Base-by-base conservation (phyloP, 306 rosid genomes). In the Cajanus cajan region DNA sequence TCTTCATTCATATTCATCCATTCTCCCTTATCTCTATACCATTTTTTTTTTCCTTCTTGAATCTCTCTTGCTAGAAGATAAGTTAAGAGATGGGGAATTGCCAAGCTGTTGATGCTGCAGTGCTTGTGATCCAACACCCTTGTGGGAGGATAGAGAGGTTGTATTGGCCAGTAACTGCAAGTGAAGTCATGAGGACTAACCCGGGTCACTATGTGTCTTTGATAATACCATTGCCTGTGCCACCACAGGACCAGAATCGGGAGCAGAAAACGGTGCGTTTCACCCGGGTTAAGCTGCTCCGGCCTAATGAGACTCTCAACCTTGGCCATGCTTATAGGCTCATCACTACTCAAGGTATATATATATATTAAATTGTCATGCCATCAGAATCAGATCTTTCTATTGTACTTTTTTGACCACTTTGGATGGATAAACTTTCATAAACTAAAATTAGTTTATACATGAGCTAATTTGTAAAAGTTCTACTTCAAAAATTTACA, bases 101-200 rank as follows among this genome's bases (percentile, higher is more conserved):
- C 22, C 99, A 96, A 74, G 98, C 98, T 48, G 90, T 96, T 31
- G 99, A 96, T 72, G 97, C 97, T n/a, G 98, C 99, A 16, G 99
- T 97, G 9, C 90, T 96, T 36, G 99, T 93, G 83, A 91, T 96
- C 82, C 98, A 91, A 40, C 99, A 96, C 63, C 98, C 99, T 5
- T 66, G 82, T 87, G 99, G 99, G 82, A 92, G 83, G 90, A 85
- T 91, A 47, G 99, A 93, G 80, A 91, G 98, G 78, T 22, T 90
- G 68, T 96, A 90, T 75, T 90, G 98, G 94, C 67, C 96, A 15
- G 78, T 90, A 3, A 76, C 82, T 31, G 98, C 93, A 3, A 96
- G 94, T 68, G 94, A 96, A 71, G 94, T 96, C 58, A 96, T 96
- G 98, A 91, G 83, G 57, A 64, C 79, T 14, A 96, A 96, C 25